Conservation (phyloP, 2,329 filamentous ascomycete species). For the Verticillium dahliae region DNA sequence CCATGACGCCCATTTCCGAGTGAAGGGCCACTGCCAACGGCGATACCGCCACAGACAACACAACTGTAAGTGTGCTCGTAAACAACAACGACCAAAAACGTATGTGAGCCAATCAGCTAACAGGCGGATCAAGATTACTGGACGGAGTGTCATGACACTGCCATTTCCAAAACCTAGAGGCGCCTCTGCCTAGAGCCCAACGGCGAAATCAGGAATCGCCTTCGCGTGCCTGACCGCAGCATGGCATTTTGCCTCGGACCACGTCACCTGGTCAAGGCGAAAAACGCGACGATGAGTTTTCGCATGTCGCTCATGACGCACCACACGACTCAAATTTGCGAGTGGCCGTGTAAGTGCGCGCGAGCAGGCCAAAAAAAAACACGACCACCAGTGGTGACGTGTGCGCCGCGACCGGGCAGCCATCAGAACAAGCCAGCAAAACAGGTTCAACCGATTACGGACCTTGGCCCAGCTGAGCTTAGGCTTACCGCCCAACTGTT, state of each 20-base stretch:
- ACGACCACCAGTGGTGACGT: not conserved
- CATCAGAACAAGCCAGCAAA: not conserved
- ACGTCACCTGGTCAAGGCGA: not conserved
- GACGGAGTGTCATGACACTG: not conserved
- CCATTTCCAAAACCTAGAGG: not conserved
- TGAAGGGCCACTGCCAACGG: not conserved
- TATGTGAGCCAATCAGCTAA: not conserved
- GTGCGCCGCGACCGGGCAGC: not conserved
- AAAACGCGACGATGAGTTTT: not conserved
- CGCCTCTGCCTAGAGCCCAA: not conserved
- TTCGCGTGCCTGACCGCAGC: not conserved
- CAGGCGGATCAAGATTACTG: not conserved
- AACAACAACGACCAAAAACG: not conserved
- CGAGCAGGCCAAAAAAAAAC: not conserved
- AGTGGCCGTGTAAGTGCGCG: not conserved
- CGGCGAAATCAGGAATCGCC: not conserved
- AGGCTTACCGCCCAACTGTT: not conserved
- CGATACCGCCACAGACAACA: not conserved
- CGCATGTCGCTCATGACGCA: not conserved
- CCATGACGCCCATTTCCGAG: constrained; percentile 45
- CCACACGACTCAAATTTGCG: not conserved
- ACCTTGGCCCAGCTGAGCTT: not conserved
- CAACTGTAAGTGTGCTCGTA: not conserved
- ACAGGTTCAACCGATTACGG: not conserved
- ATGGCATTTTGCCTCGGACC: not conserved